These are phyloP conservation scores for Gossypium raimondii DNA, from an alignment of 345 rosid species.

Conservation along the genomic window DNA sequence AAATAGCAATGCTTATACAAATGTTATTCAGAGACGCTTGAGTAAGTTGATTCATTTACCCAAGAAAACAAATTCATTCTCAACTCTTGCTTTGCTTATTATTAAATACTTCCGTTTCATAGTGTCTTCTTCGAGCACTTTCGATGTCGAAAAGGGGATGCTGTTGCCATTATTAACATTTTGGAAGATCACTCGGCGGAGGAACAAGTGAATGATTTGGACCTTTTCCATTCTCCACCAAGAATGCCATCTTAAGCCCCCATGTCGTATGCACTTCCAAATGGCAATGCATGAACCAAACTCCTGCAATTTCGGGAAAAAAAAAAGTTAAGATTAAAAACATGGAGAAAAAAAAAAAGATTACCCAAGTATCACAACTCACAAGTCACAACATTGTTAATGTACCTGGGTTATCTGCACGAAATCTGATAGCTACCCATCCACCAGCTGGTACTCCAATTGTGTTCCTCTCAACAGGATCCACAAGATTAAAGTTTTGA, in stretches of 20 bases:
- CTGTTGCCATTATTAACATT: conserved; percentile 39
- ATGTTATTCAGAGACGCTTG: conserved; percentile 20
- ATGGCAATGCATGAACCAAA: conserved; percentile 98
- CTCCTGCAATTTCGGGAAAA: conserved; percentile 39
- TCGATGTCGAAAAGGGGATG: neutral
- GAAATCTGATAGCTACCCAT: conserved; percentile 82
- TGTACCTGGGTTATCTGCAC: conserved; percentile 91
- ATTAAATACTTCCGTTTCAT: neutral
- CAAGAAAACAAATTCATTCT: conserved; percentile 21
- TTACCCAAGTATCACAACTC: neutral
- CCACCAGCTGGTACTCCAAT: conserved; percentile 91
- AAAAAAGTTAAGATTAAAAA: neutral
- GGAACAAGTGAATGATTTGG: conserved; percentile 76
- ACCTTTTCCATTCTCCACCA: conserved; percentile 91
- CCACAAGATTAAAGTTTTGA: conserved; percentile 67
- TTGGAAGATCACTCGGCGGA: conserved; percentile 90
- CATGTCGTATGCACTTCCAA: conserved; percentile 94
- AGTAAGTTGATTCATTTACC: conserved; percentile 21
- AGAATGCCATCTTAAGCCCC: conserved; percentile 97
- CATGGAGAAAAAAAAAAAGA: too few relatives aligned
- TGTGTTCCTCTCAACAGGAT: conserved; percentile 95
- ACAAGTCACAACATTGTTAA: neutral
- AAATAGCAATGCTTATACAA: neutral
- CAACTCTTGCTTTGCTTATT: neutral
- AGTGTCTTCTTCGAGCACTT: neutral